These are phyloP conservation scores for Phaeosphaeria sp. DNA, from an alignment of 2,329 filamentous ascomycete genomes.

Conservation along the genomic window DNA sequence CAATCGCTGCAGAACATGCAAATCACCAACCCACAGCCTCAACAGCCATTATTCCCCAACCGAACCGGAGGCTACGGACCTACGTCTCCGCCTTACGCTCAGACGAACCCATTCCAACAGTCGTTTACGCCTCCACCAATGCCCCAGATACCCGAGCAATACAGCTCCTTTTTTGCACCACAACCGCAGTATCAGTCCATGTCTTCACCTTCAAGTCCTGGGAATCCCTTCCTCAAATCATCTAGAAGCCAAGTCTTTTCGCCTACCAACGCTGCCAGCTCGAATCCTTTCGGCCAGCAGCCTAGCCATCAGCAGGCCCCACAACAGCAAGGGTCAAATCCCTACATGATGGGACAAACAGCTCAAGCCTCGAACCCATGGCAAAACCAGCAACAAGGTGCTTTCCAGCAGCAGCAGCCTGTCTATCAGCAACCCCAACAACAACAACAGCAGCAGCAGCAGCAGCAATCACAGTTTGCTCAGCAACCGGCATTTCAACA, in stretches of 20 bases:
- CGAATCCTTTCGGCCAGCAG: conserved; percentile 50
- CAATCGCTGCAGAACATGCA: conserved; percentile 79
- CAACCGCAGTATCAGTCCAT: conserved; percentile 47
- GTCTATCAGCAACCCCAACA: background rate
- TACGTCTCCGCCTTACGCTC: conserved; percentile 46
- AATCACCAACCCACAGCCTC: conserved; percentile 54
- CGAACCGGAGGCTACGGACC: conserved; percentile 69
- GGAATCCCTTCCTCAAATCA: conserved; percentile 54
- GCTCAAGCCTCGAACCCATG: conserved; percentile 30
- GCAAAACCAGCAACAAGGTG: conserved; percentile 25
- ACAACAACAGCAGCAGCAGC: conserved; percentile 18
- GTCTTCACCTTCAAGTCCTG: conserved; percentile 45
- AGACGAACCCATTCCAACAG: conserved; percentile 51
- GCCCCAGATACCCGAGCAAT: conserved; percentile 49
- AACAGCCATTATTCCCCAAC: conserved; percentile 70
- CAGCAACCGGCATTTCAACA: conserved; percentile 29
- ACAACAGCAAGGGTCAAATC: conserved; percentile 32
- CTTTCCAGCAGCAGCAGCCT: conserved; percentile 1
- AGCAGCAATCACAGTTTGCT: conserved; percentile 18
- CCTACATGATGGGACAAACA: conserved; percentile 29
- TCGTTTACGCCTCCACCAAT: conserved; percentile 51
- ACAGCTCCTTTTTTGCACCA: conserved; percentile 41
- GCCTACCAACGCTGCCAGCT: conserved; percentile 28
- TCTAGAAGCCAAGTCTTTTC: conserved; percentile 52
- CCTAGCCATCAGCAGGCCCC: conserved; percentile 24